Evolutionary conservation across 2,329 filamentous ascomycete genomes (phyloP).

Genomic region (Fusarium xylarioides): DNA sequence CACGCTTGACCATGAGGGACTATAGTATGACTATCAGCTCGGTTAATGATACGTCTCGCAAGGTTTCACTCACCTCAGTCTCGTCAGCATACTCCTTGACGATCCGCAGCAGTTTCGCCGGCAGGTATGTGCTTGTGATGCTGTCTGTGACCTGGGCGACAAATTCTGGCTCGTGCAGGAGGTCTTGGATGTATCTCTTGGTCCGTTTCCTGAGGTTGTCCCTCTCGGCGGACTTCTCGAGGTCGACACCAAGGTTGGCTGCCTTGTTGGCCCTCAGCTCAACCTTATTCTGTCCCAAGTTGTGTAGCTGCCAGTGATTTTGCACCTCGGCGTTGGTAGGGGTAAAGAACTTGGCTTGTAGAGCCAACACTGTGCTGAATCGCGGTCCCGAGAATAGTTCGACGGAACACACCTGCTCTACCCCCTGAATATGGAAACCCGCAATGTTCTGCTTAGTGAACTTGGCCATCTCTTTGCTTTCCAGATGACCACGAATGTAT

Average conservation of each 20-base stretch:
- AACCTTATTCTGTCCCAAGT: conserved; percentile 48
- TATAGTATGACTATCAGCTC: conserved; percentile 37
- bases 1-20: conserved; percentile 61
- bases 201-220: conserved; percentile 57
- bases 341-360: conserved; percentile 63
- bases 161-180: conserved; percentile 58
- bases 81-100: conserved; percentile 58
- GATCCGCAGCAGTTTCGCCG: conserved; percentile 57
- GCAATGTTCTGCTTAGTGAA: conserved; percentile 62
- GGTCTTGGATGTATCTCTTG: conserved; percentile 59
- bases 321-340: conserved; percentile 58
- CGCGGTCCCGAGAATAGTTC: conserved; percentile 58
- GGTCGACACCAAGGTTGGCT: conserved; percentile 61
- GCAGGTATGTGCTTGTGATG: conserved; percentile 56
- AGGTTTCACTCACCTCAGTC: conserved; percentile 51
- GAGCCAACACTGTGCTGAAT: conserved; percentile 56
- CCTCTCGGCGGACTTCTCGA: conserved; percentile 51
- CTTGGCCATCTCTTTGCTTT: conserved; percentile 57
- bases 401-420: conserved; percentile 53
- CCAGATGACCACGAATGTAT: conserved; percentile 61
- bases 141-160: conserved; percentile 61
- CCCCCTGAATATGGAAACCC: conserved; percentile 53
- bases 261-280: conserved; percentile 54
- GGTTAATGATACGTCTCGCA: conserved; percentile 12
- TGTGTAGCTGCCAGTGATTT: conserved; percentile 60